Evolutionary conservation across 495 filamentous ascomycete species (phyloP), one percentile per base, ranked within the genome.

Genomic region (Cladorrhinum samala): DNA sequence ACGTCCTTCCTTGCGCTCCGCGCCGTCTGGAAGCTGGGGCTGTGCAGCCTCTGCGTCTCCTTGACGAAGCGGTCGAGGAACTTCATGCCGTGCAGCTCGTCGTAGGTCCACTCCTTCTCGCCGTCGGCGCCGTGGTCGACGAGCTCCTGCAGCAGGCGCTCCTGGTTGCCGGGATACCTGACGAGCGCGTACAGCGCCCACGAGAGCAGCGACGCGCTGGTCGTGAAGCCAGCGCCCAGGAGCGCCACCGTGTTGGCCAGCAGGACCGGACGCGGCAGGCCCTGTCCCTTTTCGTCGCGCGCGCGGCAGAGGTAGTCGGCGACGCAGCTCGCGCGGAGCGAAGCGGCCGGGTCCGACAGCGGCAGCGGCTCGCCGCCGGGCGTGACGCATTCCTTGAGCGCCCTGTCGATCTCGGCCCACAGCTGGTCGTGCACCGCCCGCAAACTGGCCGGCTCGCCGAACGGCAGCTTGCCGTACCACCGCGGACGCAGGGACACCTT

Each of bases 1-100:
- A 79, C 54, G 46, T 82, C 79, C 0, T 59, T 59, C 52, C 74
- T 74, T 13, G 77, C 65, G 2, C 72, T 82, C 7, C 80, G 74
- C 2, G 68, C 78, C 0, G 80, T 73, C 53, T 83, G 79, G 63
- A 74, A 83, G 5, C 71, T 74, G 1, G 80, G 72, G 49, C 78
- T 80, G 65, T 83, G 78, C 3, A 71, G 66, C 2, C 80, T 71
- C 52, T 79, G 80, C 0, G 70, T 75, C 59, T 83, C 80, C 62
- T 83, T 81, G 69, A 83, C 67, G 57, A 72, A 80, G 18, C 73
- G 75, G 52, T 80, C 79, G n/a, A 79, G 68, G 54, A 74, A 80
- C 1, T 54, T 49, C 13, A 82, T 62, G 11, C 50, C 50, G 17
- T 73, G 67, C 0, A 71, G 66, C 1, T 70, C 20, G 13, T 80